Percentiles rank a stretch among this genome's conserved stretches.
phyloP scores from a whole-genome alignment of 2,329 filamentous ascomycete species.

The Clarireedia hainanense region DNA sequence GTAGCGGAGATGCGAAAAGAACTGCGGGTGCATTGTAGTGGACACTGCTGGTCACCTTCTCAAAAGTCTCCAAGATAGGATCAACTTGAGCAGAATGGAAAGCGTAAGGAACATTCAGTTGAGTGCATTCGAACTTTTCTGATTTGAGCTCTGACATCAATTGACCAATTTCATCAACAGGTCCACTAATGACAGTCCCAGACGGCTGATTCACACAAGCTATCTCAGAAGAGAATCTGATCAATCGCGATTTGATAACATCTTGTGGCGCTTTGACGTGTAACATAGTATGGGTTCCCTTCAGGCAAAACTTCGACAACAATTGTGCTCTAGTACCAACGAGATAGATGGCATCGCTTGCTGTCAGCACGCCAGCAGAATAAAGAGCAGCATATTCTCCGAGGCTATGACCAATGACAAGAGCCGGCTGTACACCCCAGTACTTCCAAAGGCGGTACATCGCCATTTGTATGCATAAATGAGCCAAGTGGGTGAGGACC shows the following conservation, averaged over 20 bases:
- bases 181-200: background rate
- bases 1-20: background rate
- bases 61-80: conserved; percentile 30
- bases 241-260: conserved; percentile 56
- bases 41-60: conserved; percentile 29
- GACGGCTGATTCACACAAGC: background rate
- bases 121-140: background rate
- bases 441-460: conserved; percentile 45
- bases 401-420: conserved; percentile 53
- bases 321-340: conserved; percentile 60
- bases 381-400: conserved; percentile 68
- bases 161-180: background rate
- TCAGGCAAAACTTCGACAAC: conserved; percentile 54
- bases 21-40: background rate
- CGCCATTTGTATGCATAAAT: conserved; percentile 19
- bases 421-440: conserved; percentile 46
- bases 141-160: background rate
- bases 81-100: conserved; percentile 60
- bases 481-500: background rate
- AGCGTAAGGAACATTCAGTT: conserved; percentile 54
- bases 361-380: conserved; percentile 62
- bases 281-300: conserved; percentile 59
- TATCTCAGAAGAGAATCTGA: background rate
- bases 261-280: conserved; percentile 39
- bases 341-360: conserved; percentile 61